These are phyloP conservation scores for Astraeus odoratus DNA, from an alignment of 768 basidiomycete species.

Conservation along the genomic window DNA sequence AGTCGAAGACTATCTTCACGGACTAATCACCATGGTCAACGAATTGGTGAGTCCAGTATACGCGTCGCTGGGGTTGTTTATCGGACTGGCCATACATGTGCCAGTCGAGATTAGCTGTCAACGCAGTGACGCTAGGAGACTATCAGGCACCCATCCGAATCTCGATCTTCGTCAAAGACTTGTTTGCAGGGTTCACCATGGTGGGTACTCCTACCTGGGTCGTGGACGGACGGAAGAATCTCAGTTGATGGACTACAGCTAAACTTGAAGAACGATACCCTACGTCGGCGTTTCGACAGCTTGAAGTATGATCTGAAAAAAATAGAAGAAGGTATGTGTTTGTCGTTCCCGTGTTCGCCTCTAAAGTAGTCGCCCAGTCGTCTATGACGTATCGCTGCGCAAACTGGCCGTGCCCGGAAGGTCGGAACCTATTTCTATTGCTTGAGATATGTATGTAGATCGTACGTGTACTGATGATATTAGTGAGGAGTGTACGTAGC, in stretches of 20 bases:
- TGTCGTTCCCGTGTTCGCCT: neutral
- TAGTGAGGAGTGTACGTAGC: neutral
- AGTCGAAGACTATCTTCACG: conserved; percentile 78
- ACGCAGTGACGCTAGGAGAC: conserved; percentile 75
- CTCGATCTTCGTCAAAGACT: conserved; percentile 71
- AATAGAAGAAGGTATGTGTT: conserved; percentile 68
- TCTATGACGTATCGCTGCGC: conserved; percentile 78
- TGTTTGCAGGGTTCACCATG: conserved; percentile 83
- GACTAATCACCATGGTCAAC: conserved; percentile 70
- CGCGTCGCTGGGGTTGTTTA: conserved; percentile 5
- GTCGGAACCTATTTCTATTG: neutral
- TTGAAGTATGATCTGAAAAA: conserved; percentile 86
- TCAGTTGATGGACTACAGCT: conserved; percentile 36
- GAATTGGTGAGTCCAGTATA: conserved; percentile 53
- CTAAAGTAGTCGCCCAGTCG: conserved; percentile 41
- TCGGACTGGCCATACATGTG: conserved; percentile 4
- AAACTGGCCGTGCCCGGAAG: conserved; percentile 40
- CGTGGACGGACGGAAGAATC: neutral
- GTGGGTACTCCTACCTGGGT: conserved; percentile 27
- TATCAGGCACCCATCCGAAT: conserved; percentile 76
- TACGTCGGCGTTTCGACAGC: conserved; percentile 73
- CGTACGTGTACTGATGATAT: neutral
- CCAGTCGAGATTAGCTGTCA: conserved; percentile 74
- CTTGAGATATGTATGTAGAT: neutral
- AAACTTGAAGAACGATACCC: conserved; percentile 72